phyloP scores from a whole-genome alignment of 2,329 filamentous ascomycete genomes.

The Cercospora sojina region DNA sequence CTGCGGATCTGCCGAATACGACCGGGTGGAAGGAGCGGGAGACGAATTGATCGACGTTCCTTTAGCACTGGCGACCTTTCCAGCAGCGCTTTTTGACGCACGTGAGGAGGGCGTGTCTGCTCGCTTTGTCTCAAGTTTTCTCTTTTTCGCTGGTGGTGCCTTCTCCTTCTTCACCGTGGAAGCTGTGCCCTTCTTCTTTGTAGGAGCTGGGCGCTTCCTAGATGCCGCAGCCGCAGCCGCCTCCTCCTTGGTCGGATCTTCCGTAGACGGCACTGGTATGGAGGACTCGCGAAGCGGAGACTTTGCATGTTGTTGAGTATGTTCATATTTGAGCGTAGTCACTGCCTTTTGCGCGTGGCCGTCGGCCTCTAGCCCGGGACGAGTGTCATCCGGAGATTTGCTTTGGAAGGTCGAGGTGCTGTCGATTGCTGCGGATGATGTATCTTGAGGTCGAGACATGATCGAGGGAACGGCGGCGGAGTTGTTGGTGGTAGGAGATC shows the following conservation, averaged over 20 bases:
- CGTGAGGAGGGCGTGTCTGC: slow-evolving; percentile 47
- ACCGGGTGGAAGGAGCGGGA: slow-evolving; percentile 38
- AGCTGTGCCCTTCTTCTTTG: slow-evolving; percentile 49
- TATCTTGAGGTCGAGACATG: background rate
- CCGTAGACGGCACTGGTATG: slow-evolving; percentile 42
- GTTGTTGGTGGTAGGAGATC: background rate
- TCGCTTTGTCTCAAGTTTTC: slow-evolving; percentile 42
- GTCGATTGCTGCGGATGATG: background rate
- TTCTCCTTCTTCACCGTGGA: slow-evolving; percentile 47
- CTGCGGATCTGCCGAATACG: slow-evolving; percentile 39
- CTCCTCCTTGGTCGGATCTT: slow-evolving; percentile 35
- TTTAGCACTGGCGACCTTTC: slow-evolving; percentile 40
- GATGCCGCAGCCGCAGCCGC: slow-evolving; percentile 29
- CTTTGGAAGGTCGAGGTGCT: slow-evolving; percentile 22
- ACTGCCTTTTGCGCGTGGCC: slow-evolving; percentile 45
- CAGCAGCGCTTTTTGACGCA: slow-evolving; percentile 34
- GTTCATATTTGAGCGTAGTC: slow-evolving; percentile 48
- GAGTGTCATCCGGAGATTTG: slow-evolving; percentile 34
- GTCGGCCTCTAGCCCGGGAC: slow-evolving; percentile 36
- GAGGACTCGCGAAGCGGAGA: slow-evolving; percentile 43
- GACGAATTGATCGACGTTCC: slow-evolving; percentile 48
- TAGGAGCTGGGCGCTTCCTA: slow-evolving; percentile 49
- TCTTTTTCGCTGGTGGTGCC: slow-evolving; percentile 46
- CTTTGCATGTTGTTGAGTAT: slow-evolving; percentile 39
- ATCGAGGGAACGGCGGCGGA: background rate